These are phyloP conservation scores for Cryphonectria parasitica DNA, from an alignment of 2,329 filamentous ascomycete genomes.

Conservation along the genomic window DNA sequence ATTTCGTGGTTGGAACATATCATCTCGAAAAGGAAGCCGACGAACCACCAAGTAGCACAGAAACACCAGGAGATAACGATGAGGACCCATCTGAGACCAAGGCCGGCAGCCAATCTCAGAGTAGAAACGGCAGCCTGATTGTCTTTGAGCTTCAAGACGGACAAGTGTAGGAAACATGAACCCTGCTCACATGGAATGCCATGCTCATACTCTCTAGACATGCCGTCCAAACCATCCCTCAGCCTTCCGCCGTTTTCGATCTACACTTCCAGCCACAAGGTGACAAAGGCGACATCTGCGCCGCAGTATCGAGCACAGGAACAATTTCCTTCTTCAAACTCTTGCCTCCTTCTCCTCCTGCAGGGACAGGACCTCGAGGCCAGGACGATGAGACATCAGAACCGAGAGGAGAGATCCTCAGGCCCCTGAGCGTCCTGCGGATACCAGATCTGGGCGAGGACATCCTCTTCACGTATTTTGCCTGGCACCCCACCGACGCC, in stretches of 20 bases:
- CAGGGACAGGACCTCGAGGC: neutral
- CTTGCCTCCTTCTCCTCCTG: conserved; percentile 34
- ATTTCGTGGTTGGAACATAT: conserved; percentile 85
- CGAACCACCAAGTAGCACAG: conserved; percentile 12
- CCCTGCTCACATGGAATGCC: conserved; percentile 19
- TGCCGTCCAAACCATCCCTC: conserved; percentile 61
- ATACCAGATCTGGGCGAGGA: conserved; percentile 57
- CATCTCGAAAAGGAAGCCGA: conserved; percentile 60
- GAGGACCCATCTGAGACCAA: conserved; percentile 34
- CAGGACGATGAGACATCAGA: neutral
- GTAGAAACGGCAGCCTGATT: conserved; percentile 73
- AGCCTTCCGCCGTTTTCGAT: conserved; percentile 79
- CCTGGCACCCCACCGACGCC: conserved; percentile 66
- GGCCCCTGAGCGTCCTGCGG: conserved; percentile 49
- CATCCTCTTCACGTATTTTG: conserved; percentile 71
- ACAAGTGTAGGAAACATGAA: conserved; percentile 56
- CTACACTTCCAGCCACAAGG: conserved; percentile 72
- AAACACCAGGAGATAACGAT: neutral
- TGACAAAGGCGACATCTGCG: conserved; percentile 59
- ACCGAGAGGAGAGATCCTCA: conserved; percentile 32
- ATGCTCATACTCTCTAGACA: conserved; percentile 45
- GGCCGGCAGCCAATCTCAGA: conserved; percentile 52
- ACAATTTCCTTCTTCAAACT: conserved; percentile 67
- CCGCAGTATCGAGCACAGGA: conserved; percentile 78
- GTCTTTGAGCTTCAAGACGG: conserved; percentile 61